A percentile compares a stretch with the other conserved stretches of the same genome.
Evolutionary conservation across 169 alveolate genomes (phyloP).

Genomic region (Perkinsus marinus): DNA sequence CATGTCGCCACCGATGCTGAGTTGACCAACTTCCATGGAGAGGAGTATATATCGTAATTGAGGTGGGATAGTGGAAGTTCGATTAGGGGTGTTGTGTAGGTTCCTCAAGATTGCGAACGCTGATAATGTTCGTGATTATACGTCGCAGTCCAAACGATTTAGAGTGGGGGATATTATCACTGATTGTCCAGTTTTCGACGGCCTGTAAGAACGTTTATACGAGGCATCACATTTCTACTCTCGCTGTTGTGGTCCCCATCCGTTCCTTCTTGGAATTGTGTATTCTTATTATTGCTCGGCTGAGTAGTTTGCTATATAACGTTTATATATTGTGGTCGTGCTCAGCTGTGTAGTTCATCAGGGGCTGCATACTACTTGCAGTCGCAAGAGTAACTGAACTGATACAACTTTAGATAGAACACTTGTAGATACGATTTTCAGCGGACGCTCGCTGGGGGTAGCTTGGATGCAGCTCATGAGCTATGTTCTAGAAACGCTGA

Average conservation of each 20-base stretch:
- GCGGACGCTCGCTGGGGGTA: slow-evolving; percentile 38
- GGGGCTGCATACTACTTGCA: no score
- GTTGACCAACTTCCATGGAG: slow-evolving; percentile 83
- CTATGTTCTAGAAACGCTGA: slow-evolving; percentile 46
- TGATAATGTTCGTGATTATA: slow-evolving; percentile 29
- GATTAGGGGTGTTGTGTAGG: background rate
- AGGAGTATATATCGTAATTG: slow-evolving; percentile 65
- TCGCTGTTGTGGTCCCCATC: no score
- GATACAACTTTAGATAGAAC: background rate
- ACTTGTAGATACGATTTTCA: background rate
- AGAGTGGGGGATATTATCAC: slow-evolving; percentile 55
- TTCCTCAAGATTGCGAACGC: background rate
- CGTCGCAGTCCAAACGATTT: slow-evolving; percentile 59
- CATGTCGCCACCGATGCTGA: slow-evolving; percentile 89
- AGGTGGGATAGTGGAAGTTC: no score
- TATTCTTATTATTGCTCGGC: no score
- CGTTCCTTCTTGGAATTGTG: no score
- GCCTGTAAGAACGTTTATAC: slow-evolving; percentile 56
- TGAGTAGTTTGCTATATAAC: no score
- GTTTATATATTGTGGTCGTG: no score
- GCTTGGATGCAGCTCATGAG: slow-evolving; percentile 52
- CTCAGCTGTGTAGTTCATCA: no score
- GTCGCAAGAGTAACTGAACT: no score
- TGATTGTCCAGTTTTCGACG: slow-evolving; percentile 80
- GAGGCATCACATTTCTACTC: no score